Conservation (phyloP, 2,329 filamentous ascomycete genomes). For the Paradendryphiella salina region DNA sequence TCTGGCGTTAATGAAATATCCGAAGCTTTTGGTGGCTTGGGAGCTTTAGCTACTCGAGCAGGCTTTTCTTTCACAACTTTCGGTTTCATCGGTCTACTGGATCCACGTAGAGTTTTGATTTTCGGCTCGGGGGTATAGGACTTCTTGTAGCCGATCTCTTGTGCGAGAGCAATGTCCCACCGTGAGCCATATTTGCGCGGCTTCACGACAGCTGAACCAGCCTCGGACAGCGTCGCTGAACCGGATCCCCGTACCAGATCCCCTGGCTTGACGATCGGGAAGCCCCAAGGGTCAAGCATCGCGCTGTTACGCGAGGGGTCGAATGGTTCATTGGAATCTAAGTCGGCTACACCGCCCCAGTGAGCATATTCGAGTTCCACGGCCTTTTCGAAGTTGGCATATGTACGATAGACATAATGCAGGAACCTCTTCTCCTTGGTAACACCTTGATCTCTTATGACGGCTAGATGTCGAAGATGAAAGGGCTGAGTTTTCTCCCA, state of each 20-base stretch:
- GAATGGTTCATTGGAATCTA: slow-evolving; percentile 29
- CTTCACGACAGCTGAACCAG: slow-evolving; percentile 25
- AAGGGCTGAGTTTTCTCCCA: slow-evolving; percentile 63
- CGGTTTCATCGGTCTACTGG: slow-evolving; percentile 3
- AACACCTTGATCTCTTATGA: slow-evolving; percentile 59
- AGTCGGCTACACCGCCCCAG: slow-evolving; percentile 58
- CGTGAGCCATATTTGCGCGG: slow-evolving; percentile 22
- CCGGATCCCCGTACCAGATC: slow-evolving; percentile 30
- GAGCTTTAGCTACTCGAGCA: neutral
- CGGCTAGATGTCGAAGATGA: slow-evolving; percentile 59
- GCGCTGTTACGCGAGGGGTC: slow-evolving; percentile 4
- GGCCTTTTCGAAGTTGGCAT: slow-evolving; percentile 56
- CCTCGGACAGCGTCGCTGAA: slow-evolving; percentile 33
- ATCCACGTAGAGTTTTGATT: neutral
- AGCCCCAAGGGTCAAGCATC: slow-evolving; percentile 39
- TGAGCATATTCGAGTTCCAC: slow-evolving; percentile 55
- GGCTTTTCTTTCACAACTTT: slow-evolving; percentile 5
- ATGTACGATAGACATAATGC: slow-evolving; percentile 61
- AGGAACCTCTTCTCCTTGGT: slow-evolving; percentile 49
- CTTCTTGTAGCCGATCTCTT: slow-evolving; percentile 32
- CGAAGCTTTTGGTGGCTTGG: neutral
- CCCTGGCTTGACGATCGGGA: slow-evolving; percentile 21
- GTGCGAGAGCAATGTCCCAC: slow-evolving; percentile 33
- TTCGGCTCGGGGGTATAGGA: slow-evolving; percentile 10
- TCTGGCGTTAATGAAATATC: slow-evolving; percentile 29